Base-by-base conservation (phyloP, 2,329 filamentous ascomycete genomes). In the Ophiosphaerella narmari region DNA sequence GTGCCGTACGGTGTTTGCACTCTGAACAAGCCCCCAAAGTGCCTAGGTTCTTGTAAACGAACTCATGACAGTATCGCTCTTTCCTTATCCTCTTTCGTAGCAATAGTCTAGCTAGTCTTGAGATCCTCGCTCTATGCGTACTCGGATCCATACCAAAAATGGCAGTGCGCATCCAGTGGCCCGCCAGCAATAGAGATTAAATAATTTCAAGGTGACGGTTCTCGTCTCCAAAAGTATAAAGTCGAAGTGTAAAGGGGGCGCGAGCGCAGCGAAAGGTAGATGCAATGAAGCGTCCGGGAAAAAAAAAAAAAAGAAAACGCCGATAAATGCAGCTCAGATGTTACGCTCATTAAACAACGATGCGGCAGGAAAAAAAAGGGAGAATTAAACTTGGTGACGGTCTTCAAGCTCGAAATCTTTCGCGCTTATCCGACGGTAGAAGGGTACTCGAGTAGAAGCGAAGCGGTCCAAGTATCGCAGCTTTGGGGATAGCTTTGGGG, bases 361-460 rank as follows among this genome's bases (percentile, higher is more conserved):
- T 29, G 26, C 26, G 7, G 26, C 18, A 21, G 49, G 9, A 31
- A 44, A 42, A 11, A 37, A 49, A 52, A 48, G 18, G 18, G 42
- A 13, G 21, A 8, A 26, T 58, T 55, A 73, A n/a, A 73, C 70
- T 52, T 72, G 46, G 52, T 71, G 70, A 11, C 70, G 63, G 43
- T 73, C 68, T 36, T 68, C 60, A 8, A 73, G 60, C 50, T 70
- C 67, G 37, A 71, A 62, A 48, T 65, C 63, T 43, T 73, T 73
- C 21, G 65, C 63, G 52, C 69, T 72, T 48, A 72, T 67, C 36
- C 68, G 66, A 48, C 69, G 66, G 56, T 72, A 72, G 45, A 72
- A 72, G 5, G 67, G 68, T 37, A 71, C 55, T 29, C 69, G 58
- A 16, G 65, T 46, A 49, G 65, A 67, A 8, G 59, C 46, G 33